phyloP scores from a whole-genome alignment of 345 rosid species.

The Arabidopsis suecica region DNA sequence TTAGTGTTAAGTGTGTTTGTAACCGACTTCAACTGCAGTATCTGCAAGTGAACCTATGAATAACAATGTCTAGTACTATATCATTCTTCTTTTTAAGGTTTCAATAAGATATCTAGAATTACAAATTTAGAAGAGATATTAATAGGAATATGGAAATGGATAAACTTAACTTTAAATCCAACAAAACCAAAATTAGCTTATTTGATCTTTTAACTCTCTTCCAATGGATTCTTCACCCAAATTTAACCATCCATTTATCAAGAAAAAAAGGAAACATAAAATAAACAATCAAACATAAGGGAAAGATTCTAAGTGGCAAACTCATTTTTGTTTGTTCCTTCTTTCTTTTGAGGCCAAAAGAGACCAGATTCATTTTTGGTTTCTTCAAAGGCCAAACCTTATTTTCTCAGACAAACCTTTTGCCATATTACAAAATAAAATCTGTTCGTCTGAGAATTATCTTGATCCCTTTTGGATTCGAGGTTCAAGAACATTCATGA shows the following conservation, averaged over 20 bases:
- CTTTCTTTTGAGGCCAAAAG: constrained; percentile 47
- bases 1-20: constrained; percentile 35
- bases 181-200: constrained; percentile 35
- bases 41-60: constrained; percentile 34
- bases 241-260: constrained; percentile 27
- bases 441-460: constrained; percentile 35
- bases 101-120: not conserved
- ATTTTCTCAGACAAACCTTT: constrained; percentile 37
- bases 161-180: constrained; percentile 29
- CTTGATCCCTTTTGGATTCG: constrained; percentile 35
- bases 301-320: constrained; percentile 19
- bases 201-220: constrained; percentile 33
- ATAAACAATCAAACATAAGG: constrained; percentile 15
- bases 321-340: constrained; percentile 28
- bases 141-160: constrained; percentile 38
- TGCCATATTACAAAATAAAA: constrained; percentile 16
- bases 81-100: constrained; percentile 15
- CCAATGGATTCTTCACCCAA: constrained; percentile 38
- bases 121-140: constrained; percentile 35
- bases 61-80: constrained; percentile 23
- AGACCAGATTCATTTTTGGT: constrained; percentile 54
- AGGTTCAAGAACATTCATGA: constrained; percentile 45
- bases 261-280: constrained; percentile 15
- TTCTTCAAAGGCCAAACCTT: constrained; percentile 48
- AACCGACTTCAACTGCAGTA: constrained; percentile 30